Evolutionary conservation across 805 yeast species (phyloP), one percentile per base, ranked within the genome.

Genomic region (Kuraishia ogatae): DNA sequence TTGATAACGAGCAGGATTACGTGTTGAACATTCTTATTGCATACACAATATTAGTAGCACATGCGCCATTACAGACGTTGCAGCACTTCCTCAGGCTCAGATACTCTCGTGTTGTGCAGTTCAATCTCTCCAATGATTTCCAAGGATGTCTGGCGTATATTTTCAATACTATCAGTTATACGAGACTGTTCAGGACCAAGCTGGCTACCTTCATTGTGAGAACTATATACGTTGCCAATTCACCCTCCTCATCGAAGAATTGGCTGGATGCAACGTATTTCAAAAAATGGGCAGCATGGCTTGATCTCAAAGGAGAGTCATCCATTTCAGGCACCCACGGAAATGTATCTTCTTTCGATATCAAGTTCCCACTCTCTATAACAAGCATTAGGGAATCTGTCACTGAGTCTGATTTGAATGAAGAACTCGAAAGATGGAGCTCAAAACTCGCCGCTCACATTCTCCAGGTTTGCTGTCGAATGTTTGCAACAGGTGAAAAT

Each of bases 1-100:
- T 59, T 8, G 73, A 70, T 50, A 60, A 64, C 21, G 72, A 69
- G 52, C 59, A 60, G 46, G 73, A 70, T 21, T 62, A 59, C 49
- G 56, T 62, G 1, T 23, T 66, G 11, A 62, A 64, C 52, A 43
- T 70, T 2, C 50, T 64, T 17, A 55, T 60, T 2, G 60, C 72
- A 13, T 62, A 61, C 49, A 55, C 64, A 15, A 57, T 69, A 2
- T 43, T 64, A 7, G 60, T 60, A 4, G 46, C 56, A 28, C 17
- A 48, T 2, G 23, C 61, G 1, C 65, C 69, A 2, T 23, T 56
- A 2, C 62, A 64, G 2, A 57, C 68, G 1, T 46, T 70, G 1
- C 49, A 55, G 5, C 62, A 64, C 62, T 63, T 62, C 28, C 52
- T 69, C 22, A n/a, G 60, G 0, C 49, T 59, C 7, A 61, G 74